Conservation (phyloP, 75 land plant genomes). For the Adiantum capillusveneris region DNA sequence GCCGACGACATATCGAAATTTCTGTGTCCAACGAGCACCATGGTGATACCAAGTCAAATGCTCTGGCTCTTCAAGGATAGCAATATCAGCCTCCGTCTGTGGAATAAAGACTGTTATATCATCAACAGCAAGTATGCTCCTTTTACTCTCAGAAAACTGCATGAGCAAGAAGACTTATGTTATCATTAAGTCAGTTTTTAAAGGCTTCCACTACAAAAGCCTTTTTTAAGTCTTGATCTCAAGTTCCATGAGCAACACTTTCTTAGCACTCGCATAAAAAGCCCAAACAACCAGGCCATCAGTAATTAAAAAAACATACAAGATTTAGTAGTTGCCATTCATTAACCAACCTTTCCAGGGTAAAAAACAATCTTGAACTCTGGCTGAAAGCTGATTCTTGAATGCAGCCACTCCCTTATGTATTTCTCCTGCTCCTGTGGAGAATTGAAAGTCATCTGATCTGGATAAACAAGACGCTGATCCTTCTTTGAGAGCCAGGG, state of each 20-base stretch:
- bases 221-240: too few relatives aligned
- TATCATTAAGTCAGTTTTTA: too few relatives aligned
- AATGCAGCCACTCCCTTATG: conserved; percentile 65
- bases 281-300: too few relatives aligned
- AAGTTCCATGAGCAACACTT: too few relatives aligned
- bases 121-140: conserved; percentile 70
- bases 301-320: too few relatives aligned
- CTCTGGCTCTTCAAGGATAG: conserved; percentile 90
- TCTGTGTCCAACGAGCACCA: conserved; percentile 73
- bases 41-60: conserved; percentile 93
- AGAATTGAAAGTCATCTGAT: conserved; percentile 41
- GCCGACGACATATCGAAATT: conserved; percentile 67
- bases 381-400: conserved; percentile 43
- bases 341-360: conserved; percentile 72
- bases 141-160: conserved; percentile 53
- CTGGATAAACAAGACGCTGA: conserved; percentile 65
- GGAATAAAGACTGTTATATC: conserved; percentile 64
- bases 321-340: too few relatives aligned
- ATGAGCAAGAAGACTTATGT: too few relatives aligned
- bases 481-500: conserved; percentile 68
- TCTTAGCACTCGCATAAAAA: too few relatives aligned
- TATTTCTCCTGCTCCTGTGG: conserved; percentile 65
- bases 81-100: conserved; percentile 69
- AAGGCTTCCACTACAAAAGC: too few relatives aligned
- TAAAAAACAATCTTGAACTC: conserved; percentile 51